Evolutionary conservation across 1,284 basidiomycete genomes (phyloP).

Genomic region (Neonothopanus nambi): DNA sequence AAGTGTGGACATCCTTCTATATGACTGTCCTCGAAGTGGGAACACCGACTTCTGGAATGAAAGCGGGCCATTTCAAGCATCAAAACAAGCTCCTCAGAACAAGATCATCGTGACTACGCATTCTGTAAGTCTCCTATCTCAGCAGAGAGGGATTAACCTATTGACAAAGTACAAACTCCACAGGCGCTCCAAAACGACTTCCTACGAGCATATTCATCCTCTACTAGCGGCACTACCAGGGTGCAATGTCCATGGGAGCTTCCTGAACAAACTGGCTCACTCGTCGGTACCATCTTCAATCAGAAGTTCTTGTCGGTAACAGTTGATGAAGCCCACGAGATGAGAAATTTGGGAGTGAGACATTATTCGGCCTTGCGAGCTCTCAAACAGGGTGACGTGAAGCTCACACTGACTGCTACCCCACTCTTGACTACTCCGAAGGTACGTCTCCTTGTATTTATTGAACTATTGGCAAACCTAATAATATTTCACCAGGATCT

Average conservation of each 20-base stretch:
- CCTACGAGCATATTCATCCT: not conserved
- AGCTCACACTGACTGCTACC: slow-evolving; percentile 32
- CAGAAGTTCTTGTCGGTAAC: slow-evolving; percentile 23
- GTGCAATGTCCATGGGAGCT: slow-evolving; percentile 21
- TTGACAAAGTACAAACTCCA: not conserved
- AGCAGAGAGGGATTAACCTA: not conserved
- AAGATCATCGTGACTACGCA: slow-evolving; percentile 28
- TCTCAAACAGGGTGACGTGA: slow-evolving; percentile 16
- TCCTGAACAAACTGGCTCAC: not conserved
- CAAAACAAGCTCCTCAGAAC: slow-evolving; percentile 19
- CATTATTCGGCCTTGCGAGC: slow-evolving; percentile 24
- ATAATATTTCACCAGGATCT: slow-evolving; percentile 26
- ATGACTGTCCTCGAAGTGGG: slow-evolving; percentile 13
- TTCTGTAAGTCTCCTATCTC: slow-evolving; percentile 23
- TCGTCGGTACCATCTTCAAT: slow-evolving; percentile 22
- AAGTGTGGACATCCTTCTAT: slow-evolving; percentile 27
- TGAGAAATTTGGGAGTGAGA: slow-evolving; percentile 25
- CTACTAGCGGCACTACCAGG: not conserved
- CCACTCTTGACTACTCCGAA: slow-evolving; percentile 32
- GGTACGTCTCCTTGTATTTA: slow-evolving; percentile 20
- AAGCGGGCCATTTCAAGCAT: slow-evolving; percentile 19
- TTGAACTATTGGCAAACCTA: not conserved
- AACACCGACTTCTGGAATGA: slow-evolving; percentile 25
- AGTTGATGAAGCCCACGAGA: slow-evolving; percentile 32
- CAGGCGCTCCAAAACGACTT: slow-evolving; percentile 22